phyloP scores from a whole-genome alignment of 495 filamentous ascomycete species.

The Cercophora samala region DNA sequence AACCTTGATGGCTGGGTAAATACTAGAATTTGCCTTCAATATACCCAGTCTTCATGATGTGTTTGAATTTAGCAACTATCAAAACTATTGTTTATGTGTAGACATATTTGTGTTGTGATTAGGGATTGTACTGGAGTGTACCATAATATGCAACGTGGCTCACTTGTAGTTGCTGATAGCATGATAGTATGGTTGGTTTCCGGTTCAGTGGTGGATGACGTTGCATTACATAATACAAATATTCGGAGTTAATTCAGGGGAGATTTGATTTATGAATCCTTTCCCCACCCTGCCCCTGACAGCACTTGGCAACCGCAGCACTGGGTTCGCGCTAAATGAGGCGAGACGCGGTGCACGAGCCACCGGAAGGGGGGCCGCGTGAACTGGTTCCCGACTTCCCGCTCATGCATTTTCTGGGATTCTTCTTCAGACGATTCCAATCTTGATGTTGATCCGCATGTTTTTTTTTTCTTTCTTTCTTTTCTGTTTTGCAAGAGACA shows the following conservation, averaged over 20 bases:
- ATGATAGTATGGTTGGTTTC: too few species aligned
- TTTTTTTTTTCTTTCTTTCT: neutral
- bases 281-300: neutral
- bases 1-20: too few species aligned
- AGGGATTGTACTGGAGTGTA: too few species aligned
- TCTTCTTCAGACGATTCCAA: neutral
- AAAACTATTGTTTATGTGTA: too few species aligned
- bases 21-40: too few species aligned
- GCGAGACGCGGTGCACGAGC: neutral
- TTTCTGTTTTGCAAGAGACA: neutral
- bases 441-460: constrained; percentile 6
- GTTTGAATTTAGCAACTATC: too few species aligned
- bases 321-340: constrained; percentile 4
- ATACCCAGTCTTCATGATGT: too few species aligned
- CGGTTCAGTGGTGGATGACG: too few species aligned
- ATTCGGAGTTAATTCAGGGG: neutral
- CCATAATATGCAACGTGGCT: too few species aligned
- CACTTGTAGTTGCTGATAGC: too few species aligned
- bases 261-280: neutral
- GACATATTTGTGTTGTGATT: too few species aligned
- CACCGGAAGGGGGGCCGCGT: neutral
- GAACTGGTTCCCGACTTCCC: neutral
- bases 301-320: neutral
- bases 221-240: neutral
- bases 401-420: neutral